A percentile compares a stretch with the other conserved stretches of the same genome.
Conservation (phyloP, 176 grass and related monocot species). For the Carex scoparia region DNA sequence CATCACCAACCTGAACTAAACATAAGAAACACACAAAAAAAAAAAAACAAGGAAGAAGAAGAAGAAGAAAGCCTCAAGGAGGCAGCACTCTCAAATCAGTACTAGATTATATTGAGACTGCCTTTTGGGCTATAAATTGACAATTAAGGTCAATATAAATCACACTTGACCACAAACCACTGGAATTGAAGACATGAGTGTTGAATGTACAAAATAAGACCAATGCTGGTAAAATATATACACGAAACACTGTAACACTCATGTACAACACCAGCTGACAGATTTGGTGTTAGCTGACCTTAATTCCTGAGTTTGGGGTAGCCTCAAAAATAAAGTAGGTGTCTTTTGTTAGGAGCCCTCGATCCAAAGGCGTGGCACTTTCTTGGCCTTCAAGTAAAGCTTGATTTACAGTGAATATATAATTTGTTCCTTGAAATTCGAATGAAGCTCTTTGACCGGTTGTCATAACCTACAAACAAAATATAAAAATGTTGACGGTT, state of each 20-base stretch:
- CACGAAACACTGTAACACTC: not conserved
- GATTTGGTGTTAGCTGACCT: conserved; percentile 39
- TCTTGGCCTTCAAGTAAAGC: conserved; percentile 85
- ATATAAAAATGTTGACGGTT: not conserved
- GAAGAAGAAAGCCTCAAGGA: not conserved
- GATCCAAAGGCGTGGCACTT: conserved; percentile 56
- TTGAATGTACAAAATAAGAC: not conserved
- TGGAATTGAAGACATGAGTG: not conserved
- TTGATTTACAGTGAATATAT: conserved; percentile 89
- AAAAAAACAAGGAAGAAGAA: too few relatives aligned
- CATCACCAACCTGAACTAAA: not conserved
- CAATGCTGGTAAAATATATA: not conserved
- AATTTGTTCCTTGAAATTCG: conserved; percentile 98
- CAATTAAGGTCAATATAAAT: not conserved
- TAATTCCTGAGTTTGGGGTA: conserved; percentile 92
- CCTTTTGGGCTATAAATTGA: not conserved
- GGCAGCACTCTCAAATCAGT: not conserved
- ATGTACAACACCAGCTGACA: not conserved
- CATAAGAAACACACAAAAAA: not conserved
- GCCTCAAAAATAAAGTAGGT: conserved; percentile 97
- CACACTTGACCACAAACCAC: not conserved
- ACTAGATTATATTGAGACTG: not conserved
- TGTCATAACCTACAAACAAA: conserved; percentile 59
- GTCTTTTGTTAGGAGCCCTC: conserved; percentile 73
- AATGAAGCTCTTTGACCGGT: conserved; percentile 81